Conservation (phyloP, 1,284 basidiomycete genomes). For the Tylopilus sp. region DNA sequence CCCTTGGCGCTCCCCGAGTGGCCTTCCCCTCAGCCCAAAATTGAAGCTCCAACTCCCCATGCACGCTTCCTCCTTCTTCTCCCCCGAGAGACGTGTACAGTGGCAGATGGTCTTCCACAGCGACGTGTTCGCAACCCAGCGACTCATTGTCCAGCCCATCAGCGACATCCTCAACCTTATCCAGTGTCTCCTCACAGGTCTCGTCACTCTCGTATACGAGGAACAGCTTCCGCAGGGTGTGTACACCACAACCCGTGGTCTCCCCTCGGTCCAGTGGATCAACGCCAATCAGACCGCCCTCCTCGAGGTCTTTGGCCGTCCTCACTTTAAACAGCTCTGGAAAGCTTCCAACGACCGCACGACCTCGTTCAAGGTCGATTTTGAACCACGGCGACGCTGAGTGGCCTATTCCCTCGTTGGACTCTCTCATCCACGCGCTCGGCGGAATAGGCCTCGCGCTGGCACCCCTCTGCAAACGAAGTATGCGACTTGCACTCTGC, state of each 20-base stretch:
- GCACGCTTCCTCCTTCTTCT: conserved; percentile 78
- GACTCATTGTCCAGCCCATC: conserved; percentile 72
- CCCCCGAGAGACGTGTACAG: conserved; percentile 73
- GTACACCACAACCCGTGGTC: conserved; percentile 68
- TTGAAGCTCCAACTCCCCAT: conserved; percentile 68
- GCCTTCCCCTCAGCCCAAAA: conserved; percentile 69
- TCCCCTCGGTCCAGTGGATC: conserved; percentile 74
- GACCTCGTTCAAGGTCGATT: conserved; percentile 69
- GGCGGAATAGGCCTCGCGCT: conserved; percentile 17
- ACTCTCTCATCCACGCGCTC: conserved; percentile 5
- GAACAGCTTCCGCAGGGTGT: conserved; percentile 62
- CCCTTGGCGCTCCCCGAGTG: conserved; percentile 69
- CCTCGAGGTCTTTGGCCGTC: conserved; percentile 64
- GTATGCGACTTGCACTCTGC: conserved; percentile 14
- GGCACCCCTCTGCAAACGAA: conserved; percentile 19
- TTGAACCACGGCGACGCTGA: conserved; percentile 38
- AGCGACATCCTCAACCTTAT: conserved; percentile 73
- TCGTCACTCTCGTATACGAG: conserved; percentile 72
- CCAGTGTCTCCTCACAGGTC: conserved; percentile 76
- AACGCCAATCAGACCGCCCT: conserved; percentile 61
- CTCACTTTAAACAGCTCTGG: conserved; percentile 67
- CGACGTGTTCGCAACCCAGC: conserved; percentile 73
- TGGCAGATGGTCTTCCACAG: conserved; percentile 87
- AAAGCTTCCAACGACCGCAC: conserved; percentile 66
- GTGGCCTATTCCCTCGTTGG: conserved; percentile 8